Percentiles rank a stretch among this genome's conserved stretches.
These are phyloP conservation scores for Syncephalastrum contaminatum DNA, from an alignment of 371 early-diverging fungal genomes.

Conservation along the genomic window DNA sequence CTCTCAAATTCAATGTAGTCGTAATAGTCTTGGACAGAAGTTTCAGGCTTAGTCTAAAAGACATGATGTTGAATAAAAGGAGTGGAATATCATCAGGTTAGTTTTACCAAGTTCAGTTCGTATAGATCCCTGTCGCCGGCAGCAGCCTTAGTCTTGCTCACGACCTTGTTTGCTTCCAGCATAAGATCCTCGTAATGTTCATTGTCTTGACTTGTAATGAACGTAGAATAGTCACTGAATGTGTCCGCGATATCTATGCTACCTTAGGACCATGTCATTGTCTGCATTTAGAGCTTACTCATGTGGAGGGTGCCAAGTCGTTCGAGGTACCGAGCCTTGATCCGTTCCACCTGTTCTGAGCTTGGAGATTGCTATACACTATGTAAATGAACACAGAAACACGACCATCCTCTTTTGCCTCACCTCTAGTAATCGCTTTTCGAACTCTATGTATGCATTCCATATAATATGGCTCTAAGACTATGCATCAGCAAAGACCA, in stretches of 20 bases:
- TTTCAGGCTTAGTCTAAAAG: not conserved
- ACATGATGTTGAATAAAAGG: too few species aligned
- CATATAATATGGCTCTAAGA: slow-evolving; percentile 57
- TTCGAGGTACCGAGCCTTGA: slow-evolving; percentile 40
- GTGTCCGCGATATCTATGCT: slow-evolving; percentile 56
- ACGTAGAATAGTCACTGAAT: slow-evolving; percentile 64
- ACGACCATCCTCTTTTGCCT: not conserved
- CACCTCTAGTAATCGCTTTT: slow-evolving; percentile 36
- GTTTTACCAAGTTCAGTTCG: slow-evolving; percentile 54
- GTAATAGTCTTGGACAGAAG: slow-evolving; percentile 20
- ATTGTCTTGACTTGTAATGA: slow-evolving; percentile 56
- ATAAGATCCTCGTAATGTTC: slow-evolving; percentile 59
- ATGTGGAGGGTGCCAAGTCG: slow-evolving; percentile 54
- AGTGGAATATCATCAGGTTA: too few species aligned
- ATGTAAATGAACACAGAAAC: not conserved
- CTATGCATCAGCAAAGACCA: not conserved
- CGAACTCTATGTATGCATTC: slow-evolving; percentile 56
- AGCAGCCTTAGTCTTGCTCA: slow-evolving; percentile 44
- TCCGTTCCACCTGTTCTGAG: slow-evolving; percentile 21
- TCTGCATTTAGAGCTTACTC: slow-evolving; percentile 20
- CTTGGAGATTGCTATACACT: not conserved
- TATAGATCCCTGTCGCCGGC: slow-evolving; percentile 47
- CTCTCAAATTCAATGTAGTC: slow-evolving; percentile 56
- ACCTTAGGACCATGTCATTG: not conserved
- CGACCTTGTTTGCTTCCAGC: slow-evolving; percentile 51